Percentiles rank a stretch among this genome's conserved stretches.
Conservation (phyloP, 1,284 basidiomycete species). For the Ceratobasidium sp. region DNA sequence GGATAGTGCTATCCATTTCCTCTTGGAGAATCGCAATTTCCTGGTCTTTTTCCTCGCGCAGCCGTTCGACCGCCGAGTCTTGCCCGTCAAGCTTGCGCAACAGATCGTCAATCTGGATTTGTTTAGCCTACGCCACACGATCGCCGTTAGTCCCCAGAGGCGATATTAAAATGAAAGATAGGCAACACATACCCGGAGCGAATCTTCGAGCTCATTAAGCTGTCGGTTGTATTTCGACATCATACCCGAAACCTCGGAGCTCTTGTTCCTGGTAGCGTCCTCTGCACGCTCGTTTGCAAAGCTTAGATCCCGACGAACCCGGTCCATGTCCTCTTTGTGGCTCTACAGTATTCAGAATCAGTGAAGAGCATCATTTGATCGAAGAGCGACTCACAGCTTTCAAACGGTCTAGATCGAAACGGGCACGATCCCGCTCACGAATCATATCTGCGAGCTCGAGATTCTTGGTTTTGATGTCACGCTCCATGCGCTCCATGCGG, state of each 20-base stretch:
- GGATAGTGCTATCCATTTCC: conserved; percentile 93
- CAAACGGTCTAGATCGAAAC: conserved; percentile 96
- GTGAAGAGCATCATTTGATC: not conserved
- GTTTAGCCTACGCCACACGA: conserved; percentile 71
- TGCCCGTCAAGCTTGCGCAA: conserved; percentile 79
- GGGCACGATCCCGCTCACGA: conserved; percentile 92
- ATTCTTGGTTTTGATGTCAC: conserved; percentile 98
- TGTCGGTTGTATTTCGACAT: conserved; percentile 96
- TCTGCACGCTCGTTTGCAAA: conserved; percentile 99
- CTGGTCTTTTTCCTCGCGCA: conserved; percentile 95
- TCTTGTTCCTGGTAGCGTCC: conserved; percentile 90
- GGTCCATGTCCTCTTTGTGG: conserved; percentile 96
- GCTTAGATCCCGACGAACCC: conserved; percentile 88
- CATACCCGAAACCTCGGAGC: conserved; percentile 88
- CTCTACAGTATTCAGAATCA: conserved; percentile 52
- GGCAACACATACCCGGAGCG: conserved; percentile 73
- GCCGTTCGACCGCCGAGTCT: conserved; percentile 75
- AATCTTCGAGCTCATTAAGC: conserved; percentile 93
- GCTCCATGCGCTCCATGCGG: conserved; percentile 98
- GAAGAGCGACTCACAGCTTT: conserved; percentile 64
- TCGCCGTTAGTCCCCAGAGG: conserved; percentile 33
- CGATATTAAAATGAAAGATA: not conserved
- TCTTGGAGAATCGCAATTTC: conserved; percentile 96
- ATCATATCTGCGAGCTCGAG: conserved; percentile 99
- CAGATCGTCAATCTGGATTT: conserved; percentile 93